Evolutionary conservation across 2,329 filamentous ascomycete species (phyloP).

Genomic region (Monilinia aucupariae): DNA sequence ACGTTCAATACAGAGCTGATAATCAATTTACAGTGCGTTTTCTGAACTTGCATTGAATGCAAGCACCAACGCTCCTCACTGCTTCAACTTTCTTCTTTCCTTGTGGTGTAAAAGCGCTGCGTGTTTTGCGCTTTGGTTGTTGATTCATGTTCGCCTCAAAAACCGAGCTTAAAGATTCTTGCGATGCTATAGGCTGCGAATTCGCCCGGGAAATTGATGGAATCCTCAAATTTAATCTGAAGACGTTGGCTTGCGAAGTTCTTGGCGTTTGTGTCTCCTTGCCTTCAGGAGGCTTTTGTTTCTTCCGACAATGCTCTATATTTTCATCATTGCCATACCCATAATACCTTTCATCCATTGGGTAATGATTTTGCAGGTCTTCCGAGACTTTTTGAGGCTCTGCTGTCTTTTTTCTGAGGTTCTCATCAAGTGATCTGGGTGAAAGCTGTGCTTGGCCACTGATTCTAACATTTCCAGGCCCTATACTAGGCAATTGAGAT

Average conservation of each 20-base stretch:
- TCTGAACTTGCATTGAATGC: conserved; percentile 31
- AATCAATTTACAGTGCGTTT: conserved; percentile 28
- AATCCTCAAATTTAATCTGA: conserved; percentile 8
- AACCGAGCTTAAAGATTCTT: conserved; percentile 14
- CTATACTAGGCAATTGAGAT: neutral
- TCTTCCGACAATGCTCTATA: neutral
- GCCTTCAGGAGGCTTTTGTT: neutral
- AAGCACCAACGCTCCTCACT: conserved; percentile 31
- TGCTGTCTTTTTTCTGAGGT: neutral
- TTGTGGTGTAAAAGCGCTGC: conserved; percentile 15
- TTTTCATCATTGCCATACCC: neutral
- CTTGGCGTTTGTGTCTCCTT: neutral
- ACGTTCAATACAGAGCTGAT: too few species aligned
- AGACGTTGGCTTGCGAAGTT: neutral
- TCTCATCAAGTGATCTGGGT: neutral
- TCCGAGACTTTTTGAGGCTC: neutral
- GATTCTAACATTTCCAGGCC: neutral
- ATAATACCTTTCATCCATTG: neutral
- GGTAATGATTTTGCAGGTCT: neutral
- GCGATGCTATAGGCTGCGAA: conserved; percentile 1
- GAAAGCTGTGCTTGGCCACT: neutral
- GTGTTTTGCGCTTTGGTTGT: conserved; percentile 11
- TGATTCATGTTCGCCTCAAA: conserved; percentile 14
- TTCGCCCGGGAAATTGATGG: neutral
- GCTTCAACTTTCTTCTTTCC: conserved; percentile 19